These are phyloP conservation scores for Balakata baccata DNA, from an alignment of 345 rosid species.

Conservation along the genomic window DNA sequence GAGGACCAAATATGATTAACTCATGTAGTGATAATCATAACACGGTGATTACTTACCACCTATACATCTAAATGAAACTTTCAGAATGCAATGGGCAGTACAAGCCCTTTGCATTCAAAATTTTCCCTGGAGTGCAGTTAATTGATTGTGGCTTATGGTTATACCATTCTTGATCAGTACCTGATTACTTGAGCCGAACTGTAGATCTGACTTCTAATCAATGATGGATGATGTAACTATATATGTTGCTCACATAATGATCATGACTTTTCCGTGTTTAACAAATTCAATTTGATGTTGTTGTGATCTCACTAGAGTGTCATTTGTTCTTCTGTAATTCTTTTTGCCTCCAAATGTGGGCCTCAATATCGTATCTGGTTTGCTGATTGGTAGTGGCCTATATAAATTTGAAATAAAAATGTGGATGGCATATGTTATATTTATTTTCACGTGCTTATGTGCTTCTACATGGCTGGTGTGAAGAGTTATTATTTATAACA, in stretches of 20 bases:
- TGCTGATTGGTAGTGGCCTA: neutral
- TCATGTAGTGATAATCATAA: neutral
- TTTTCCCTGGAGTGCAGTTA: neutral
- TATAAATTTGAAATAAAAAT: neutral
- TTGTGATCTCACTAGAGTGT: neutral
- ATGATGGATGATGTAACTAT: neutral
- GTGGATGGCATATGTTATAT: neutral
- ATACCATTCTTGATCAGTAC: neutral
- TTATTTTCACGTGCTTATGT: neutral
- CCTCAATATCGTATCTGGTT: neutral
- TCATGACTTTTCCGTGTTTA: neutral
- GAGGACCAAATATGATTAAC: neutral
- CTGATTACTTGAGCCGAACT: neutral
- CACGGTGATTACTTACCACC: neutral
- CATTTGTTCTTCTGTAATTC: neutral
- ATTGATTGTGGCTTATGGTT: neutral
- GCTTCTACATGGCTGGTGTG: neutral
- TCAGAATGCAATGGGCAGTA: no score
- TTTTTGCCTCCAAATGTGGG: neutral
- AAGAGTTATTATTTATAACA: neutral
- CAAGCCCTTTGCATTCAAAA: no score
- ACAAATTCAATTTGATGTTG: neutral
- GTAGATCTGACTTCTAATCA: neutral
- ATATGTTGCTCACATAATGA: neutral
- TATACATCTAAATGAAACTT: neutral